Evolutionary conservation across 768 basidiomycete genomes (phyloP), one percentile per base, ranked within the genome.

Genomic region (Scleroderma bovista): DNA sequence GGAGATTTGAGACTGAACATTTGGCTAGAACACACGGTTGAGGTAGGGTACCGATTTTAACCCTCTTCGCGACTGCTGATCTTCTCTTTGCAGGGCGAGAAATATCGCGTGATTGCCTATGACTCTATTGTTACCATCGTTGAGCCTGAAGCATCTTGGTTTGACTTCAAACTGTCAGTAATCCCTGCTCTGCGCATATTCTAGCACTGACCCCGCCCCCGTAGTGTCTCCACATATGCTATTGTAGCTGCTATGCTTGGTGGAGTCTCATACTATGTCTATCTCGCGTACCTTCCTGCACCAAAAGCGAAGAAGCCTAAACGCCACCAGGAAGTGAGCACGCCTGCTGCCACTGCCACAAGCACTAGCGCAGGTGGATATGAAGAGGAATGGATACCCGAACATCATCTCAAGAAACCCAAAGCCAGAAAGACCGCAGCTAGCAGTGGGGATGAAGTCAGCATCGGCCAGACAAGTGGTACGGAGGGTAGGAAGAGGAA

Each of bases 331-430:
- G 61, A 74, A 6, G 72, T 79, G 46, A 82, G 77, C 50, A 67
- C 79, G 4, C 79, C 85, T 9, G 75, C 77, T 33, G 76, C 76
- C 24, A 64, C 79, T 8, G 76, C 78, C 32, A 84, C 84, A 7
- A 82, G 83, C 29, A 80, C 80, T 20, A 80, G 82, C 32, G 75
- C 81, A 2, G 78, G 82, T 34, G 83, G 81, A 39, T 91, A 92
- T 57, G 81, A 88, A 60, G 87, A 92, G 61, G 90, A 93, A 60
- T 93, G 90, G 90, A 93, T 93, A 57, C 90, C 90, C n/a, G 86
- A 86, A 56, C 87, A 90, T 60, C 90, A 92, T 59, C 71, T 90
- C 53, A 86, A 79, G 72, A 86, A 87, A 66, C 50, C 69, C 29
- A 88, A 80, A 64, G 63, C 67, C 16, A 59, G 66, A 33, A 80